These are phyloP conservation scores for Coprinopsis cinerea DNA, from an alignment of 768 basidiomycete genomes.

Conservation along the genomic window DNA sequence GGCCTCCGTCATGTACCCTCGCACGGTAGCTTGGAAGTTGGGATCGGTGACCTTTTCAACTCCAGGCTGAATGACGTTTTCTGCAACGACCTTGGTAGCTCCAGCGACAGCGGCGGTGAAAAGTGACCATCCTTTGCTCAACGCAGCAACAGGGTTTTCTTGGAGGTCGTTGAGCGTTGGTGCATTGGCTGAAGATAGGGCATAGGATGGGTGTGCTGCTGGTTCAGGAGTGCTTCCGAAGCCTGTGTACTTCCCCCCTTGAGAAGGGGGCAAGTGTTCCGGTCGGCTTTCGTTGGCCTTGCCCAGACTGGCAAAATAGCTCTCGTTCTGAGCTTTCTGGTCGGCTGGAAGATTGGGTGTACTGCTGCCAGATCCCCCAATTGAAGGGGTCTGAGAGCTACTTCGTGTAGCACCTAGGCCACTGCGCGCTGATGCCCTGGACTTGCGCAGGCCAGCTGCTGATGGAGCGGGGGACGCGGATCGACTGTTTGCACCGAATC, in stretches of 20 bases:
- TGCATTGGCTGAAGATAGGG: slow-evolving; percentile 71
- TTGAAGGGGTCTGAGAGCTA: slow-evolving; percentile 47
- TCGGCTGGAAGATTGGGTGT: slow-evolving; percentile 40
- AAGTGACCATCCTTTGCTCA: slow-evolving; percentile 95
- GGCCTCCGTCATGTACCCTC: slow-evolving; percentile 66
- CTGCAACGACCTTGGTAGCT: slow-evolving; percentile 72
- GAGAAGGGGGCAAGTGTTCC: slow-evolving; percentile 80
- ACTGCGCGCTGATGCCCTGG: slow-evolving; percentile 64
- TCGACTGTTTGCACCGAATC: slow-evolving; percentile 30
- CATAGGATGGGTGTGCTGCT: slow-evolving; percentile 59
- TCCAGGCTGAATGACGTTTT: slow-evolving; percentile 88
- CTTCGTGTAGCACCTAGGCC: slow-evolving; percentile 37
- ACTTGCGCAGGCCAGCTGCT: slow-evolving; percentile 79
- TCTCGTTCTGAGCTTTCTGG: slow-evolving; percentile 79
- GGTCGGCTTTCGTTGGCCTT: slow-evolving; percentile 74
- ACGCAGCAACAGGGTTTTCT: slow-evolving; percentile 76
- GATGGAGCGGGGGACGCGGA: slow-evolving; percentile 54
- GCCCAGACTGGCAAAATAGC: slow-evolving; percentile 81
- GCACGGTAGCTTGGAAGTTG: slow-evolving; percentile 65
- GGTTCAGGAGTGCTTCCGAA: slow-evolving; percentile 83
- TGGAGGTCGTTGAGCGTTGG: slow-evolving; percentile 80
- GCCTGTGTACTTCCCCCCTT: slow-evolving; percentile 90
- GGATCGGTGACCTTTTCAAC: slow-evolving; percentile 80
- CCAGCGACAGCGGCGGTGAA: slow-evolving; percentile 80
- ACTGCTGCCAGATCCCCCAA: slow-evolving; percentile 36